Conservation (phyloP, 2,329 filamentous ascomycete genomes). For the Trichothecium sympodiale region DNA sequence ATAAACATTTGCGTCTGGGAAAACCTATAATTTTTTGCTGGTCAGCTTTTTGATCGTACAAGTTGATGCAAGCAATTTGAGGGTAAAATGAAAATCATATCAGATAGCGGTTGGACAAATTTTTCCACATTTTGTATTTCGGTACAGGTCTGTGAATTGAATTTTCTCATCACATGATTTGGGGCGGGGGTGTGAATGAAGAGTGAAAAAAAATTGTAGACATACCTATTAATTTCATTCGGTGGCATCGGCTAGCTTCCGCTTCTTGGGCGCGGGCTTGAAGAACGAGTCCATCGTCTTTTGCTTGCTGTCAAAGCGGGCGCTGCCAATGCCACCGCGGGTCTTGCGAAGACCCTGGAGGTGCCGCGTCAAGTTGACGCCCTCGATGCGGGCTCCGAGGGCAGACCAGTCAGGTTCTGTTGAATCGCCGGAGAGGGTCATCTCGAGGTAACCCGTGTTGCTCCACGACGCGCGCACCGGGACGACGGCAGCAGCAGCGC, state of each 20-base stretch:
- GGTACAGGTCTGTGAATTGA: conserved; percentile 76
- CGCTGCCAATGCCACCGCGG: conserved; percentile 70
- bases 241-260: conserved; percentile 13
- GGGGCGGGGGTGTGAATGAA: conserved; percentile 2
- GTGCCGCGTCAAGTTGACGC: conserved; percentile 61
- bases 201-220: no score
- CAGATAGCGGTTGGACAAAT: conserved; percentile 80
- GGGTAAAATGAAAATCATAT: conserved; percentile 21
- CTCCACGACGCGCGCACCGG: conserved; percentile 29
- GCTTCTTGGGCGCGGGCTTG: conserved; percentile 25
- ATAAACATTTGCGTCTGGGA: not conserved
- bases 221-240: conserved; percentile 5
- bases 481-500: conserved; percentile 2
- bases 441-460: conserved; percentile 40
- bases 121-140: conserved; percentile 57
- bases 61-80: conserved; percentile 5
- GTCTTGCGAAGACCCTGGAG: conserved; percentile 67
- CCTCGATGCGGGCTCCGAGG: conserved; percentile 34
- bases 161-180: conserved; percentile 54
- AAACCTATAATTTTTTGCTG: conserved; percentile 7
- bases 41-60: conserved; percentile 11
- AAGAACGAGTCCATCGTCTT: conserved; percentile 71
- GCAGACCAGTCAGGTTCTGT: conserved; percentile 1
- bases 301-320: conserved; percentile 64
- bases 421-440: conserved; percentile 9